These are phyloP conservation scores for Jacaranda mimosifolia DNA, from an alignment of 257 asterid genomes.

Conservation along the genomic window DNA sequence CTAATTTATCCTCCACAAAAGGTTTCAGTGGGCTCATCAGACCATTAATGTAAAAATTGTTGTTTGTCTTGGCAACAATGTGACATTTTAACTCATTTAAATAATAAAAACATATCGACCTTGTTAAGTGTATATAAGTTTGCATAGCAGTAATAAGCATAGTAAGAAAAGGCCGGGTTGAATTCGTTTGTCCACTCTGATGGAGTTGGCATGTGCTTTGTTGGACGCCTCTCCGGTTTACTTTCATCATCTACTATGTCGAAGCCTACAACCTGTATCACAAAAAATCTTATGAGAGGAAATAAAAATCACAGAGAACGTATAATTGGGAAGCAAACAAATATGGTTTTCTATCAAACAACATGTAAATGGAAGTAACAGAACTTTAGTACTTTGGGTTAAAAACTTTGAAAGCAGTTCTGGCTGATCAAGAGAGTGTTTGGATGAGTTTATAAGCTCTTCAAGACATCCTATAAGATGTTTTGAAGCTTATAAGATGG, in stretches of 20 bases:
- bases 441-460: too few species aligned
- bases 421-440: neutral
- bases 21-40: constrained; percentile 29
- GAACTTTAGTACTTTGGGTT: neutral
- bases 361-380: constrained; percentile 14
- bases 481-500: too few species aligned
- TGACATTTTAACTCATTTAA: constrained; percentile 22
- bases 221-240: constrained; percentile 97
- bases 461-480: too few species aligned
- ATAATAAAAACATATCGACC: constrained; percentile 51
- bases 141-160: constrained; percentile 96
- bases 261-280: constrained; percentile 89
- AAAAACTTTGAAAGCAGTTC: constrained; percentile 1
- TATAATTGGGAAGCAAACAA: constrained; percentile 25
- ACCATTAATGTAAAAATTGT: constrained; percentile 12
- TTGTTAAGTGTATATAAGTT: constrained; percentile 88
- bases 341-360: constrained; percentile 18
- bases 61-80: constrained; percentile 20
- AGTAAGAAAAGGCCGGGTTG: constrained; percentile 95
- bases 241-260: constrained; percentile 99
- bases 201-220: constrained; percentile 96
- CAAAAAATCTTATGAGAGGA: constrained; percentile 31
- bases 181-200: constrained; percentile 91
- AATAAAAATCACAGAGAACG: neutral
- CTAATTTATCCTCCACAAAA: constrained; percentile 30